Base-by-base conservation (phyloP, 2,329 filamentous ascomycete genomes). In the Biscogniauxia marginata region DNA sequence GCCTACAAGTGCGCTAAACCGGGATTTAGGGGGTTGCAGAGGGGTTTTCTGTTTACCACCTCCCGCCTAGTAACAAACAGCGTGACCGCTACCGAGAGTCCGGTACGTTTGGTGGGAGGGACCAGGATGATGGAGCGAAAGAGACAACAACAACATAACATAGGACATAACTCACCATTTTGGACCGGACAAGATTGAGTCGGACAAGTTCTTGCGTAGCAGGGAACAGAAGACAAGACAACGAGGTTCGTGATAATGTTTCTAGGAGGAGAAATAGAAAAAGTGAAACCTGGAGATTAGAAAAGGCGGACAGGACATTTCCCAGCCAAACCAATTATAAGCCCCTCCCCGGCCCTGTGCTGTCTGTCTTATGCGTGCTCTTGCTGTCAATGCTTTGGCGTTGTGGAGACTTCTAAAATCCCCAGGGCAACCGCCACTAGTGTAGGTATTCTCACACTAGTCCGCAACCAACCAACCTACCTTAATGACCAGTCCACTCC, bases 391-490 rank as follows among this genome's bases (percentile, higher is more conserved):
- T 55, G 54, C 47, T 47, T 58, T 60, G 30, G 46, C 53, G 52
- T 50, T 46, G 64, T 66, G 58, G 62, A 58, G 55, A 46, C 56
- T 46, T 21, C 5, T 20, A 19, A 54, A 55, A 69, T 69, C 67
- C 67, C 63, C 67, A 64, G 66, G 64, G 67, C 67, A 69, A 70
- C 67, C 56, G 49, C 23, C n/a, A n/a, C 46, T 39, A 25, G n/a
- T 39, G 30, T 39, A 16, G 30, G 13, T 39, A 9, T 39, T 39
- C 13, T 16, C 11, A 39, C 30, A 16, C 30, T 39, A 39, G 30
- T 16, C 13, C 30, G 30, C 30, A 11, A 39, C 11, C 11, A 16
- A 11, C 13, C 30, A 39, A 39, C 30, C 13, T 16, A 39, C 30
- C 39, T 46, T 46, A 21, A 7, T 13, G 30, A 16, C 13, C 30